Evolutionary conservation across 306 rosid genomes (phyloP), one percentile per base, ranked within the genome.

Genomic region (Castanopsis chinensis): DNA sequence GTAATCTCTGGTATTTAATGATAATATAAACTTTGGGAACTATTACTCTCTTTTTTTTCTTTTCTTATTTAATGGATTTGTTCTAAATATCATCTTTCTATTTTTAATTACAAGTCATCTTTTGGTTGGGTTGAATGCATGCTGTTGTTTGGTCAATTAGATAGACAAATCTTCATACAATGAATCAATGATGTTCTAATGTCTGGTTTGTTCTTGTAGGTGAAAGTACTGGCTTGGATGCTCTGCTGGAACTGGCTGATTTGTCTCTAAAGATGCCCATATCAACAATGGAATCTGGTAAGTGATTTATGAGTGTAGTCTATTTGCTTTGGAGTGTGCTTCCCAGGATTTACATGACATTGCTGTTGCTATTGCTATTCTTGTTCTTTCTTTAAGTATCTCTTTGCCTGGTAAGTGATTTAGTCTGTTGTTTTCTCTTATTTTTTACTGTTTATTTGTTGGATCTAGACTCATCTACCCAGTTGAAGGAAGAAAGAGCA

Each of bases 221-320:
- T 84, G 89, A 85, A 81, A 88, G 85, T 74, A 49, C 89, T 64
- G 87, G 83, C 56, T 86, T 95, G 84, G 85, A 92, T 92, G 98
- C 98, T 71, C 78, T 95, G 86, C 94, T 88, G 69, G 87, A 91
- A 68, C 83, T 95, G 90, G 99, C 98, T 69, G 92, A 92, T 85
- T 81, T 92, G 69, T 92, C 98, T 75, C 80, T 89, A 72, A 86
- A 88, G 97, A 89, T 89, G 87, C 98, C 97, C 14, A 63, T 59
- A 23, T 86, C 94, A 73, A 67, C 89, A 19, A 74, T 74, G 87
- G 89, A 91, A 85, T 85, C 94, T 72, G 99, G 99, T 92, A 78
- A 84, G 89, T 75, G 49, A 57, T 45, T 75, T 55, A 20, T 80
- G 21, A 2, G 77, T 76, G 37, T 75, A 37, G 33, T 70, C 37